Conservation (phyloP, 1,139 yeast genomes). For the Saccharomyces hybrid region DNA sequence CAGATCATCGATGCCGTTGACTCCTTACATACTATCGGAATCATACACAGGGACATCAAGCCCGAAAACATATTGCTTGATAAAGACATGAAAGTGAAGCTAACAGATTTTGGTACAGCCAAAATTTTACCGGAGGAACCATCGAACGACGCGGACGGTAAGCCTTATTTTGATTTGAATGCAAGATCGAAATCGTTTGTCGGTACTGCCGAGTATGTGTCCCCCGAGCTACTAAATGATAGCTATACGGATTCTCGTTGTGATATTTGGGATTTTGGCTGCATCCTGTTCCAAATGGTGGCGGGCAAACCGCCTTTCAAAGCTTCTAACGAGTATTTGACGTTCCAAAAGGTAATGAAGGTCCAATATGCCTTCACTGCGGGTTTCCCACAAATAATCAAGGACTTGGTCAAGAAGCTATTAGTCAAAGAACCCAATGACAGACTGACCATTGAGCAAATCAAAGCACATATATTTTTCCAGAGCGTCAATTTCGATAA, state of each 20-base stretch:
- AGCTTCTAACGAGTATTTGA: conserved; percentile 81
- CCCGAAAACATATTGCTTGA: conserved; percentile 86
- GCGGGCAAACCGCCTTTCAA: conserved; percentile 93
- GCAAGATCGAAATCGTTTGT: conserved; percentile 72
- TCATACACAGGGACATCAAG: conserved; percentile 84
- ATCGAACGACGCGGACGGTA: conserved; percentile 37
- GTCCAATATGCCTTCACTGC: conserved; percentile 73
- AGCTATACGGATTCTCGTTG: conserved; percentile 79
- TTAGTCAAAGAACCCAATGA: conserved; percentile 58
- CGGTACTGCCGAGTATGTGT: conserved; percentile 65
- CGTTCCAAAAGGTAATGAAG: conserved; percentile 82
- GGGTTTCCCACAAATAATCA: conserved; percentile 59
- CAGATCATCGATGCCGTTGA: conserved; percentile 84
- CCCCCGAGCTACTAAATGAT: conserved; percentile 80
- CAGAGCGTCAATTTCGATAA: conserved; percentile 53
- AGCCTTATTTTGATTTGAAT: conserved; percentile 38
- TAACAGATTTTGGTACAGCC: conserved; percentile 96
- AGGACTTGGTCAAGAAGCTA: conserved; percentile 59
- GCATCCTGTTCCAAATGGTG: conserved; percentile 81
- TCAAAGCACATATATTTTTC: conserved; percentile 72
- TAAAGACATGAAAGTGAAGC: conserved; percentile 65
- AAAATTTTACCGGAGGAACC: conserved; percentile 46
- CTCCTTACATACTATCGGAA: conserved; percentile 73
- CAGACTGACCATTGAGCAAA: conserved; percentile 59
- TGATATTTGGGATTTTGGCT: conserved; percentile 94